Conservation (phyloP, 2,329 filamentous ascomycete species). For the Apiospora aurea region DNA sequence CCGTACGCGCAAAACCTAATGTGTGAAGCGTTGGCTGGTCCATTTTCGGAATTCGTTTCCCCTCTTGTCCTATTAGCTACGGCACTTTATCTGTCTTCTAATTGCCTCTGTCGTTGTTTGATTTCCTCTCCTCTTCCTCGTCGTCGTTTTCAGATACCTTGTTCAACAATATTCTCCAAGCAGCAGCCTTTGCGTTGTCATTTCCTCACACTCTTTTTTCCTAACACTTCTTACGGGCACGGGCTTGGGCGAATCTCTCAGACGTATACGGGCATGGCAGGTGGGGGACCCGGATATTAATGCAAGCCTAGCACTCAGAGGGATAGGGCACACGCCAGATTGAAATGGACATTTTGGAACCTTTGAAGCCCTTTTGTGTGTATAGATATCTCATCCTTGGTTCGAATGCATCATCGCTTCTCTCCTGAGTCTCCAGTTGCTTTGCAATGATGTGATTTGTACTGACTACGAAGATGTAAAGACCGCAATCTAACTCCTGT, state of each 20-base stretch:
- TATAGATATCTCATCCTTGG: constrained; percentile 31
- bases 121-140: constrained; percentile 36
- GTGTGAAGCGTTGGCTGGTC: constrained; percentile 48
- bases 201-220: constrained; percentile 33
- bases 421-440: constrained; percentile 14
- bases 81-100: constrained; percentile 50
- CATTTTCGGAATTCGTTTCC: constrained; percentile 49
- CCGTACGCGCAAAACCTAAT: constrained; percentile 43
- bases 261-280: constrained; percentile 38
- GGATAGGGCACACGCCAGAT: constrained; percentile 36
- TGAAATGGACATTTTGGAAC: constrained; percentile 36
- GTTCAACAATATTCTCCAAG: constrained; percentile 60
- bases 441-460: neutral
- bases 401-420: constrained; percentile 28
- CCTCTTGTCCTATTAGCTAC: constrained; percentile 57
- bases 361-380: constrained; percentile 37
- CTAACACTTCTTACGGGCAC: constrained; percentile 30
- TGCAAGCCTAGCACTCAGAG: constrained; percentile 33
- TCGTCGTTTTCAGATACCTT: constrained; percentile 61
- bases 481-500: neutral
- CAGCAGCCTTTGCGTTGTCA: constrained; percentile 32
- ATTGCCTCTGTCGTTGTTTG: constrained; percentile 43
- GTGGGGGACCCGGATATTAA: constrained; percentile 29
- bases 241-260: constrained; percentile 32
- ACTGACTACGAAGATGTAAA: neutral